These are phyloP conservation scores for Boletus subparvulus DNA, from an alignment of 768 basidiomycete species.

Conservation along the genomic window DNA sequence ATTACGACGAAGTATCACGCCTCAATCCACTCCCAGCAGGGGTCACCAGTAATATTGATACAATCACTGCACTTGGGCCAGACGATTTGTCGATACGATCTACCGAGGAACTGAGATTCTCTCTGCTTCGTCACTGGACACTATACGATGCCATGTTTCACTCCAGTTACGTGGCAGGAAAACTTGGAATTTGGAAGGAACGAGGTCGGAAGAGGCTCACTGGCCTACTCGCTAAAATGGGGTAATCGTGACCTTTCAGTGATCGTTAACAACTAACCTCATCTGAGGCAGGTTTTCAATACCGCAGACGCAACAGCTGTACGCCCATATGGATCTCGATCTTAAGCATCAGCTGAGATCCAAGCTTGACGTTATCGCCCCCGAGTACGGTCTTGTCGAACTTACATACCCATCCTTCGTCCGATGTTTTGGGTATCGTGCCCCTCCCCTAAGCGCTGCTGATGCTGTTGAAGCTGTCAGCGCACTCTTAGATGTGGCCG, in stretches of 20 bases:
- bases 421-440: constrained; percentile 86
- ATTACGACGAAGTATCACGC: constrained; percentile 89
- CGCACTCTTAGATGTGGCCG: constrained; percentile 87
- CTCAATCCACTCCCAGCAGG: constrained; percentile 67
- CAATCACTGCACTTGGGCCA: constrained; percentile 59
- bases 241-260: constrained; percentile 50
- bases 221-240: constrained; percentile 97
- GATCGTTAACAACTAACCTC: constrained; percentile 7
- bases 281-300: constrained; percentile 77
- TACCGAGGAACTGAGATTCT: constrained; percentile 90
- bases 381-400: constrained; percentile 93
- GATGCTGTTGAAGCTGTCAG: constrained; percentile 90
- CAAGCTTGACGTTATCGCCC: constrained; percentile 86
- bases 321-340: constrained; percentile 95
- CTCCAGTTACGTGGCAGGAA: constrained; percentile 92
- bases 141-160: constrained; percentile 98
- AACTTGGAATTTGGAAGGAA: constrained; percentile 96
- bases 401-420: constrained; percentile 92
- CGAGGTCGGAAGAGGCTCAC: constrained; percentile 84
- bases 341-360: constrained; percentile 77
- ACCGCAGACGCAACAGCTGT: constrained; percentile 90
- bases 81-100: constrained; percentile 83
- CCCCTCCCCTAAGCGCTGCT: constrained; percentile 84
- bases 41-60: constrained; percentile 36
- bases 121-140: constrained; percentile 96